phyloP scores from a whole-genome alignment of 768 basidiomycete genomes.

The Pisolithus sp. region DNA sequence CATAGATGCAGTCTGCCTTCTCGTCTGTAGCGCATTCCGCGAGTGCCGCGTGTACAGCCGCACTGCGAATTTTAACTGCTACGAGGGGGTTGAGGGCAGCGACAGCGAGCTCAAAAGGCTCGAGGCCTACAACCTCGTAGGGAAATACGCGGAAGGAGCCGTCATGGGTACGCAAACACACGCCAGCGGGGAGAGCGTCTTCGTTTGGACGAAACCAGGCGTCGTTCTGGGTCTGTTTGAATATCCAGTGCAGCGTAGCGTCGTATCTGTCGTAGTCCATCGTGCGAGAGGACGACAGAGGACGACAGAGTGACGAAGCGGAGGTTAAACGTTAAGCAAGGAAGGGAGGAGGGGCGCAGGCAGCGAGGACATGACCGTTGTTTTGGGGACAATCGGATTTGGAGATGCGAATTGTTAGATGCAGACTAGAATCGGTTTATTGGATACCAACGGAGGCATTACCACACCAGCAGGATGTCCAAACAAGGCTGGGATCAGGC shows the following conservation, averaged over 20 bases:
- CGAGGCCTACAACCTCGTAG: slow-evolving; percentile 45
- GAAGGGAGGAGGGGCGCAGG: neutral
- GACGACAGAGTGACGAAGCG: slow-evolving; percentile 4
- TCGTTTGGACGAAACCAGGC: slow-evolving; percentile 51
- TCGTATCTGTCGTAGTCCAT: slow-evolving; percentile 33
- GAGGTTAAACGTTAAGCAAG: slow-evolving; percentile 9
- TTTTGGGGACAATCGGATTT: too few relatives aligned
- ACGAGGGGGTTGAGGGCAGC: slow-evolving; percentile 49
- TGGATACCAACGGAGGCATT: too few relatives aligned
- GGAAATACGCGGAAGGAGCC: slow-evolving; percentile 51
- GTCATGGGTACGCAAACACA: slow-evolving; percentile 43
- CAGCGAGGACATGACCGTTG: too few relatives aligned
- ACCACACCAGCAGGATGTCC: too few relatives aligned
- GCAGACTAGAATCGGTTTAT: too few relatives aligned
- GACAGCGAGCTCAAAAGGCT: slow-evolving; percentile 50
- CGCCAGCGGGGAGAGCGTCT: slow-evolving; percentile 40
- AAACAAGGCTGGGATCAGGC: too few relatives aligned
- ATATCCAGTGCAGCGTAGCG: slow-evolving; percentile 22
- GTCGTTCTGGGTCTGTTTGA: slow-evolving; percentile 36
- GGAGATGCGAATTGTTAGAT: too few relatives aligned
- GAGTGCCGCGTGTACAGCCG: slow-evolving; percentile 45
- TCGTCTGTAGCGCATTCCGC: slow-evolving; percentile 30
- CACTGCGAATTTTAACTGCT: slow-evolving; percentile 46
- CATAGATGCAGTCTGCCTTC: slow-evolving; percentile 33
- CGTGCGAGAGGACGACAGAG: neutral